Conservation (phyloP, 169 alveolate genomes). For the Cryptosporidium meleagridis region DNA sequence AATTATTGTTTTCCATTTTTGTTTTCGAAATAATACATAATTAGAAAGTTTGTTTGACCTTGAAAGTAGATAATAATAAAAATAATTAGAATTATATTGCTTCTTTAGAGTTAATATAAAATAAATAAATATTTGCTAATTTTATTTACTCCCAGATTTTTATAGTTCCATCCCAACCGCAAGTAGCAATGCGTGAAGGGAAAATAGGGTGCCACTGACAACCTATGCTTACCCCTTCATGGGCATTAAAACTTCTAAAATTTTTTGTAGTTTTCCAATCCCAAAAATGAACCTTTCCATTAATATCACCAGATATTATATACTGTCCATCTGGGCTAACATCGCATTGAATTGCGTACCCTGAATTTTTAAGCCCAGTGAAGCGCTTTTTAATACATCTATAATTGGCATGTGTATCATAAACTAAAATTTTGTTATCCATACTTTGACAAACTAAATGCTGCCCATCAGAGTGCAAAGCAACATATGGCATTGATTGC, state of each 20-base stretch:
- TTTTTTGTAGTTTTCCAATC: slow-evolving; percentile 95
- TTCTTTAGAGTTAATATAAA: neutral
- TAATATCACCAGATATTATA: slow-evolving; percentile 94
- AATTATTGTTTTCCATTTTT: slow-evolving; percentile 20
- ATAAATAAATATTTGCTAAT: neutral
- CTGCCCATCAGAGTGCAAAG: slow-evolving; percentile 93
- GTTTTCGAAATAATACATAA: neutral
- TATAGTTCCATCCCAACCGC: slow-evolving; percentile 97
- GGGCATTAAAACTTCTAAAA: slow-evolving; percentile 92
- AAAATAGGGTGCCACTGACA: slow-evolving; percentile 96
- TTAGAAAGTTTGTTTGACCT: neutral
- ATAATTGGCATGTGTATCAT: slow-evolving; percentile 91
- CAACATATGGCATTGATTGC: slow-evolving; percentile 94
- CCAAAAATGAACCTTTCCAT: slow-evolving; percentile 96
- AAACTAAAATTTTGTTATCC: slow-evolving; percentile 94
- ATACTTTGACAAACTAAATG: slow-evolving; percentile 94
- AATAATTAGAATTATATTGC: neutral
- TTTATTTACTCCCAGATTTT: slow-evolving; percentile 93
- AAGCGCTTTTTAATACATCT: slow-evolving; percentile 92
- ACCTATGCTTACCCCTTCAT: slow-evolving; percentile 94
- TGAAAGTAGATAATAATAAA: neutral
- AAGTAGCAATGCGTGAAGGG: slow-evolving; percentile 93
- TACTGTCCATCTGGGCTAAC: slow-evolving; percentile 96
- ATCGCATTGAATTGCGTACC: slow-evolving; percentile 94
- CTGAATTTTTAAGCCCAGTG: slow-evolving; percentile 92